Evolutionary conservation across 371 early-diverging fungal species (phyloP).

Genomic region (Mortierella sp.): DNA sequence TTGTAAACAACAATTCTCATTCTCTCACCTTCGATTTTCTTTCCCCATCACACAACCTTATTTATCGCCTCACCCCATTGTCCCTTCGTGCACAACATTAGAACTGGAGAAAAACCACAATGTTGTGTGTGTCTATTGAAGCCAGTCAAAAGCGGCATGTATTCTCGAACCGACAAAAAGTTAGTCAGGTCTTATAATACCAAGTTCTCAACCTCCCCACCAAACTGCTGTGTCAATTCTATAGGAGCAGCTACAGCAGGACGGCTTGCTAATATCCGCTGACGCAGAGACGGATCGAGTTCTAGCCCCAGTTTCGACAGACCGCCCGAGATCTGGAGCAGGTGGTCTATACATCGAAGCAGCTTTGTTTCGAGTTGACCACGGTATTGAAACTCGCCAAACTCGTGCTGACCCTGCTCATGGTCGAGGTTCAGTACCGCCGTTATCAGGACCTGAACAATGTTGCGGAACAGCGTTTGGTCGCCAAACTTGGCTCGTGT

Average conservation of each 20-base stretch:
- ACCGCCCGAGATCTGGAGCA: constrained; percentile 46
- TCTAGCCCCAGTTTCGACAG: constrained; percentile 26
- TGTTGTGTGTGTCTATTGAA: too few relatives aligned
- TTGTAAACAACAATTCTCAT: too few relatives aligned
- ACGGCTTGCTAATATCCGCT: constrained; percentile 45
- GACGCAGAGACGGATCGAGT: constrained; percentile 28
- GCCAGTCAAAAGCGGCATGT: too few relatives aligned
- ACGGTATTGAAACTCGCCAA: constrained; percentile 75
- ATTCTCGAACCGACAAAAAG: background rate
- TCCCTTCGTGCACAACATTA: too few relatives aligned
- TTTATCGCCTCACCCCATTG: too few relatives aligned
- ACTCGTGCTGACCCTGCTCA: constrained; percentile 66
- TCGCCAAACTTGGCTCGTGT: constrained; percentile 67
- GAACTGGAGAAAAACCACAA: too few relatives aligned
- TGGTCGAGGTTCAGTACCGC: constrained; percentile 60
- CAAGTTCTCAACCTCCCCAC: background rate
- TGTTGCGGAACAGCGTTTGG: constrained; percentile 50
- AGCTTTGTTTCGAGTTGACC: constrained; percentile 72
- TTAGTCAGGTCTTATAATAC: background rate
- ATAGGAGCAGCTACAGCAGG: background rate
- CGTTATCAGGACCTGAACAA: constrained; percentile 62
- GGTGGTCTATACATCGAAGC: constrained; percentile 48
- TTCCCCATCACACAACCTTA: too few relatives aligned
- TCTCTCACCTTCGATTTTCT: too few relatives aligned
- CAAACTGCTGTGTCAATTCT: background rate